A percentile compares a stretch with the other conserved stretches of the same genome.
Conservation (phyloP, 1,284 basidiomycete species). For the Amylostereum chailletii region DNA sequence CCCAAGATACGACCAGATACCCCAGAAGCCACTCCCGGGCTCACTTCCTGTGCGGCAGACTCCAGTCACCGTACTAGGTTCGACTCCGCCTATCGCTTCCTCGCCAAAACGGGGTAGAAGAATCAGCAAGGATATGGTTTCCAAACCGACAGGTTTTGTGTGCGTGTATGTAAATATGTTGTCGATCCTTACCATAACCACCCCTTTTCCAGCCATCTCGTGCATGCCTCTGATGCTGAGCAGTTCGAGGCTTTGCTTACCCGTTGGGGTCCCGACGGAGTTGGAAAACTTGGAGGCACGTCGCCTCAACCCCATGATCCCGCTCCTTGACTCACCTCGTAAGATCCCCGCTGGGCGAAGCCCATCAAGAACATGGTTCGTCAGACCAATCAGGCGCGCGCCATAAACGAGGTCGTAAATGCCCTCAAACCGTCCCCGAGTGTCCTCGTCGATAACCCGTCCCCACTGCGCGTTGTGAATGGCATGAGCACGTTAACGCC, state of each 20-base stretch:
- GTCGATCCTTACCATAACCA: slow-evolving; percentile 13
- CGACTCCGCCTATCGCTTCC: slow-evolving; percentile 21
- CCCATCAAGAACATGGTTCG: slow-evolving; percentile 84
- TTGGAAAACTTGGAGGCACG: slow-evolving; percentile 86
- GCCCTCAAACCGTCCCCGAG: slow-evolving; percentile 52
- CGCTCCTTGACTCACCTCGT: slow-evolving; percentile 12
- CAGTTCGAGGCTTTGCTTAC: slow-evolving; percentile 85
- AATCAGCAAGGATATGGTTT: slow-evolving; percentile 83
- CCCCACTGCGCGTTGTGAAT: slow-evolving; percentile 76
- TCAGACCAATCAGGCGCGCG: slow-evolving; percentile 67
- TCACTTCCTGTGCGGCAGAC: slow-evolving; percentile 1
- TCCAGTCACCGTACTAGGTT: slow-evolving; percentile 13
- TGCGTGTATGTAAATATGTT: slow-evolving; percentile 30
- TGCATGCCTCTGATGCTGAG: slow-evolving; percentile 90
- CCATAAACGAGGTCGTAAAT: slow-evolving; percentile 75
- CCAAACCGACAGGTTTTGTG: slow-evolving; percentile 78
- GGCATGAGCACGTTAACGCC: slow-evolving; percentile 62
- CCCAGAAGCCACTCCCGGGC: slow-evolving; percentile 11
- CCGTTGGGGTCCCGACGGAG: slow-evolving; percentile 85
- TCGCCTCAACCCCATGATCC: slow-evolving; percentile 18
- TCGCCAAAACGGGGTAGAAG: slow-evolving; percentile 47
- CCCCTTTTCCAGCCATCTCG: slow-evolving; percentile 62
- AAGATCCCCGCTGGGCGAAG: slow-evolving; percentile 85
- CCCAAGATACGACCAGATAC: slow-evolving; percentile 54
- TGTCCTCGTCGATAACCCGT: slow-evolving; percentile 25